These are phyloP conservation scores for Phoenix roebelenii DNA, from an alignment of 176 grass and related monocot species.

Conservation along the genomic window DNA sequence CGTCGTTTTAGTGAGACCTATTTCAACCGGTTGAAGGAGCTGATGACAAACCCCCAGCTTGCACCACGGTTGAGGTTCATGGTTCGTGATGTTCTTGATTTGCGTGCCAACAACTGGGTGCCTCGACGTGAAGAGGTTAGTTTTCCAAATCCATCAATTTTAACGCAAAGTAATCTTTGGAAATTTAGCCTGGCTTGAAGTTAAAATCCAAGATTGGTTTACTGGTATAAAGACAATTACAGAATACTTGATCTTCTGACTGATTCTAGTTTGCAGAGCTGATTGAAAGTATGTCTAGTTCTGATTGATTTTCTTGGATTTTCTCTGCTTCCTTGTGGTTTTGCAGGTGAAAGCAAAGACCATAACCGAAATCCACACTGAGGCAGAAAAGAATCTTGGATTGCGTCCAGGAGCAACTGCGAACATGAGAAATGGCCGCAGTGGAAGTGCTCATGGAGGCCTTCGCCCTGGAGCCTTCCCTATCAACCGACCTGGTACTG, in stretches of 20 bases:
- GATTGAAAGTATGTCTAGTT: too few relatives aligned
- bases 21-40: conserved; percentile 74
- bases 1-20: conserved; percentile 60
- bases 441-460: conserved; percentile 24
- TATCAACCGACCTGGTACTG: conserved; percentile 49
- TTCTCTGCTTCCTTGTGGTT: conserved; percentile 5
- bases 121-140: conserved; percentile 86
- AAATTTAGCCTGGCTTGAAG: too few relatives aligned
- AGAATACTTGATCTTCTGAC: too few relatives aligned
- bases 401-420: conserved; percentile 56
- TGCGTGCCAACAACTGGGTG: conserved; percentile 77
- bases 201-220: too few relatives aligned
- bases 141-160: too few relatives aligned
- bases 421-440: conserved; percentile 62
- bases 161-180: too few relatives aligned
- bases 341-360: conserved; percentile 83
- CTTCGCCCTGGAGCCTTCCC: conserved; percentile 56
- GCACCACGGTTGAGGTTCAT: conserved; percentile 64
- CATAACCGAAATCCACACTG: conserved; percentile 80
- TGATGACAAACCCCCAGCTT: conserved; percentile 44
- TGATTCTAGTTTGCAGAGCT: too few relatives aligned
- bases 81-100: conserved; percentile 68
- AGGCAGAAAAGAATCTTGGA: conserved; percentile 83
- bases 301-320: too few relatives aligned
- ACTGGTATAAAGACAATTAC: too few relatives aligned